Percentiles rank a stretch among this genome's conserved stretches.
Evolutionary conservation across 768 basidiomycete genomes (phyloP).

Genomic region (Pilatotrama ljubarskyi): DNA sequence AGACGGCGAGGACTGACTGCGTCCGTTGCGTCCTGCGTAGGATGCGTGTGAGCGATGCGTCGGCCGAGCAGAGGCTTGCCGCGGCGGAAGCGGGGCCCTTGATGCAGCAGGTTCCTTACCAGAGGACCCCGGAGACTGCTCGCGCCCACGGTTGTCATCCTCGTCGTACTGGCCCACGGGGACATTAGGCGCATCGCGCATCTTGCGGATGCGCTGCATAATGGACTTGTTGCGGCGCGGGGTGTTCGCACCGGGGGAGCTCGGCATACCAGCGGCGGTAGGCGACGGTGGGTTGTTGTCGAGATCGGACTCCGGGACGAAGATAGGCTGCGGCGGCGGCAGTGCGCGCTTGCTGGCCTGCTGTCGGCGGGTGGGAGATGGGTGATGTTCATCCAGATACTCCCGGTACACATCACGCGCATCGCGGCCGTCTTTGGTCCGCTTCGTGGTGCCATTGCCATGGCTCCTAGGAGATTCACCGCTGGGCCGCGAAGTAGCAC

Average conservation of each 20-base stretch:
- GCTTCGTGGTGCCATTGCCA: slow-evolving; percentile 35
- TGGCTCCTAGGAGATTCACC: slow-evolving; percentile 58
- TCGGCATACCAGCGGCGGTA: slow-evolving; percentile 41
- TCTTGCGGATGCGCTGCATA: slow-evolving; percentile 86
- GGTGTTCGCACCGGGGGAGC: slow-evolving; percentile 42
- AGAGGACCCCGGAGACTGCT: slow-evolving; percentile 46
- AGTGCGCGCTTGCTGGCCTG: slow-evolving; percentile 51
- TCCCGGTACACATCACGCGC: slow-evolving; percentile 47
- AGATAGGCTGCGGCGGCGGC: slow-evolving; percentile 84
- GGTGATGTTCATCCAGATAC: slow-evolving; percentile 41
- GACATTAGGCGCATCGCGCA: slow-evolving; percentile 84
- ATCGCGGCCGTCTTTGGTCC: slow-evolving; percentile 53
- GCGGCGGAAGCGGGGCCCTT: slow-evolving; percentile 3
- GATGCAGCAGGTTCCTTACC: slow-evolving; percentile 32
- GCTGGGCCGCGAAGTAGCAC: slow-evolving; percentile 31
- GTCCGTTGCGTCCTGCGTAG: slow-evolving; percentile 71
- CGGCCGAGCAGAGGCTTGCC: slow-evolving; percentile 41
- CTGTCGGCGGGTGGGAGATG: slow-evolving; percentile 32
- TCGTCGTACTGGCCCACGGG: slow-evolving; percentile 53
- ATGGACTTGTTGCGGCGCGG: slow-evolving; percentile 76
- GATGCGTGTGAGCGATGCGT: slow-evolving; percentile 75
- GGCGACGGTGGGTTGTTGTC: slow-evolving; percentile 39
- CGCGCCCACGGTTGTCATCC: slow-evolving; percentile 41
- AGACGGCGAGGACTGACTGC: slow-evolving; percentile 35
- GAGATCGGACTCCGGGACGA: slow-evolving; percentile 53